Evolutionary conservation across 2,329 filamentous ascomycete species (phyloP).

Genomic region (Cladosporium austrohemisphaericum): DNA sequence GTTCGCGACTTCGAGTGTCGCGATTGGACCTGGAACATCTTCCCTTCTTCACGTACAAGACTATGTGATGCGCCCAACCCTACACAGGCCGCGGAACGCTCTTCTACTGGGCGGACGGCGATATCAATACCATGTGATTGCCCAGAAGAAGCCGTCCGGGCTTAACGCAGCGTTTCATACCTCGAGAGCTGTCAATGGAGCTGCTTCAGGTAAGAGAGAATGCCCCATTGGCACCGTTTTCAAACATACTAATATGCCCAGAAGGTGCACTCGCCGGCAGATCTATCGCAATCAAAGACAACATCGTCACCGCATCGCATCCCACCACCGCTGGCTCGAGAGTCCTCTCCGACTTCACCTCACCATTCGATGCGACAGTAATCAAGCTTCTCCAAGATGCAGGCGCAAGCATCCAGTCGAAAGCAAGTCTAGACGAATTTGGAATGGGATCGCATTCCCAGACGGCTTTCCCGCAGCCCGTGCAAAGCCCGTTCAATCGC

Average conservation of each 20-base stretch:
- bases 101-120: slow-evolving; percentile 3
- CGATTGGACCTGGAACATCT: too few species aligned
- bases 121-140: slow-evolving; percentile 11
- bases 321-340: slow-evolving; percentile 77
- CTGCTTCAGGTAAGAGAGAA: not conserved
- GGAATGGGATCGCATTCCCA: slow-evolving; percentile 86
- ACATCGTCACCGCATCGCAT: slow-evolving; percentile 44
- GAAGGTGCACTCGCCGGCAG: slow-evolving; percentile 26
- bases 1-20: too few species aligned
- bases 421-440: slow-evolving; percentile 94
- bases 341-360: slow-evolving; percentile 64
- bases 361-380: slow-evolving; percentile 80
- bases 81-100: slow-evolving; percentile 10
- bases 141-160: slow-evolving; percentile 4
- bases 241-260: not conserved
- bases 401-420: slow-evolving; percentile 65
- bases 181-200: not conserved
- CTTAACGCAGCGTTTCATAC: slow-evolving; percentile 2
- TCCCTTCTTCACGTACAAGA: slow-evolving; percentile 6
- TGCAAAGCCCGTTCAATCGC: slow-evolving; percentile 50
- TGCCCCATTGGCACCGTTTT: not conserved
- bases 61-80: slow-evolving; percentile 12
- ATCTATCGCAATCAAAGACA: slow-evolving; percentile 49
- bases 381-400: slow-evolving; percentile 62
- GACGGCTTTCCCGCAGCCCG: slow-evolving; percentile 64